A percentile compares a stretch with the other conserved stretches of the same genome.
Conservation (phyloP, 2,329 filamentous ascomycete species). For the Colletotrichum godetiae region DNA sequence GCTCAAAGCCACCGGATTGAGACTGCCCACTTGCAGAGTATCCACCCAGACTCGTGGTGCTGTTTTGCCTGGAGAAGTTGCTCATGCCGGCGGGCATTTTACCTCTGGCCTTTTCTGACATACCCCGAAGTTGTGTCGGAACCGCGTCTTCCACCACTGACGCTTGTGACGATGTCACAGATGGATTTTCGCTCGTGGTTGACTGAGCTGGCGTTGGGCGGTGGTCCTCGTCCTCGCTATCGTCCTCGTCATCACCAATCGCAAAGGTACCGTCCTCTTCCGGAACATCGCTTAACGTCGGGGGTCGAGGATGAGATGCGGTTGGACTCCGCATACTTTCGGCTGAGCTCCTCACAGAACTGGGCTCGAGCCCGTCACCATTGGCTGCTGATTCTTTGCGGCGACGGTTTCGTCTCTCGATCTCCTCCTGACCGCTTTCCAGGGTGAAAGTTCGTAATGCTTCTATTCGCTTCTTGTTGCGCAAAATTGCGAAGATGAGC, state of each 20-base stretch:
- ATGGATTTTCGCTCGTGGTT: slow-evolving; percentile 72
- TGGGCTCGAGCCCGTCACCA: slow-evolving; percentile 60
- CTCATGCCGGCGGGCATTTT: slow-evolving; percentile 90
- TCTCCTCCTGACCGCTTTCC: slow-evolving; percentile 91
- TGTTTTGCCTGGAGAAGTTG: slow-evolving; percentile 92
- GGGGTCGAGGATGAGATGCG: slow-evolving; percentile 61
- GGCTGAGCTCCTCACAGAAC: slow-evolving; percentile 69
- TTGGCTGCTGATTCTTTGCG: slow-evolving; percentile 71
- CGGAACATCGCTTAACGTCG: slow-evolving; percentile 74
- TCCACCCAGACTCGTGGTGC: slow-evolving; percentile 81
- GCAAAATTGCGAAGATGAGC: slow-evolving; percentile 82
- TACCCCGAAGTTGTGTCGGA: slow-evolving; percentile 84
- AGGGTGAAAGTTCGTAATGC: slow-evolving; percentile 88
- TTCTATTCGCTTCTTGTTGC: slow-evolving; percentile 85
- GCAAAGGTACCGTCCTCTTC: slow-evolving; percentile 82
- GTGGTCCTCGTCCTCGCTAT: slow-evolving; percentile 61
- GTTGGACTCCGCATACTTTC: slow-evolving; percentile 77
- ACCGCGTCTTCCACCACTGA: slow-evolving; percentile 80
- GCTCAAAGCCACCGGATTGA: slow-evolving; percentile 75
- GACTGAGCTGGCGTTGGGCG: slow-evolving; percentile 70
- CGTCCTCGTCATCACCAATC: slow-evolving; percentile 86
- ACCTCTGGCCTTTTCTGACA: slow-evolving; percentile 96
- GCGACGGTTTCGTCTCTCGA: slow-evolving; percentile 80
- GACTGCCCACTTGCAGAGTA: slow-evolving; percentile 69
- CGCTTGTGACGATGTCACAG: slow-evolving; percentile 76